These are phyloP conservation scores for Eucalyptus sp. DNA, from an alignment of 345 rosid genomes.

Conservation along the genomic window DNA sequence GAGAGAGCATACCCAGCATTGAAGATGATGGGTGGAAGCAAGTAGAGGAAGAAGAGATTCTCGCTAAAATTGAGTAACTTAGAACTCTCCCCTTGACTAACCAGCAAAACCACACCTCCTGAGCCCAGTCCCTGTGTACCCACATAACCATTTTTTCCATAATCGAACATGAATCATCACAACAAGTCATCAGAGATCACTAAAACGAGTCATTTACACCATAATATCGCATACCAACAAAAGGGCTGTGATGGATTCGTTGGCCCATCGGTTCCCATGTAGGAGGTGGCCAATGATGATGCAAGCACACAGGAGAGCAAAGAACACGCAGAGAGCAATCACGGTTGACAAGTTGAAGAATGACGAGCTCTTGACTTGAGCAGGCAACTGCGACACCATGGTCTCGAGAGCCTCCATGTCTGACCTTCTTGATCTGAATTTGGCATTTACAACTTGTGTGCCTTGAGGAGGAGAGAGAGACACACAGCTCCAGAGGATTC, in stretches of 20 bases:
- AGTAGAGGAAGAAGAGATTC: conserved; percentile 66
- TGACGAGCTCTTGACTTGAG: not conserved
- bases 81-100: conserved; percentile 18
- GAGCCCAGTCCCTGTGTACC: conserved; percentile 41
- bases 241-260: conserved; percentile 60
- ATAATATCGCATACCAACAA: conserved; percentile 21
- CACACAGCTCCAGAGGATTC: not conserved
- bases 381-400: not conserved
- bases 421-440: not conserved
- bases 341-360: conserved; percentile 19
- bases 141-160: not conserved
- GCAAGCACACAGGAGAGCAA: conserved; percentile 51
- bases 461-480: not conserved
- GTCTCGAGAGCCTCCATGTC: conserved; percentile 24
- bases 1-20: conserved; percentile 51
- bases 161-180: not conserved
- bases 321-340: conserved; percentile 43
- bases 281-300: conserved; percentile 57
- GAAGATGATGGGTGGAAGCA: conserved; percentile 72
- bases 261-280: conserved; percentile 67
- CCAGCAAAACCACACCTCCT: conserved; percentile 43
- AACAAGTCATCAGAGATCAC: not conserved
- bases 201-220: not conserved
- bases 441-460: not conserved
- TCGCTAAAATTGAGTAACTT: conserved; percentile 33